Conservation (phyloP, 129 eudicot genomes). For the Flaveria bidentis region DNA sequence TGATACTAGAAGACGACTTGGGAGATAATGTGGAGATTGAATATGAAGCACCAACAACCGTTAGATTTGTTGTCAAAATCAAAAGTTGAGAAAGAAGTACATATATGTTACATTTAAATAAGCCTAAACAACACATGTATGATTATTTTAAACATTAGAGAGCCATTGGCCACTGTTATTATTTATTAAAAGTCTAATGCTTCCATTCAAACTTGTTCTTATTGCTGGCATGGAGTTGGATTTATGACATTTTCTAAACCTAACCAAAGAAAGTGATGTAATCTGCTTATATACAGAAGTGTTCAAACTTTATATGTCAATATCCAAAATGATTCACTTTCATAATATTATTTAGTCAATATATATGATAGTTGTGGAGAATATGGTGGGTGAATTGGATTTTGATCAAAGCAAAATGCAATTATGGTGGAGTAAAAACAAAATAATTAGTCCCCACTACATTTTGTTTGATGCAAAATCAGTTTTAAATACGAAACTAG, state of each 20-base stretch:
- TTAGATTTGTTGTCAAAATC: conserved; percentile 29
- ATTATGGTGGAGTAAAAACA: conserved; percentile 24
- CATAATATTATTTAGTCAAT: not conserved
- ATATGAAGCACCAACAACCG: conserved; percentile 24
- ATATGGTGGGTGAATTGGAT: conserved; percentile 19
- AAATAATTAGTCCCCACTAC: not conserved
- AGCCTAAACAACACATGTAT: conserved; percentile 17
- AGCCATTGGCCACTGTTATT: conserved; percentile 10
- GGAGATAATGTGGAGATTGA: conserved; percentile 26
- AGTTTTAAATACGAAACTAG: not conserved
- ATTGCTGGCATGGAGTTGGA: conserved; percentile 37
- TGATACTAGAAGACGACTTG: not conserved
- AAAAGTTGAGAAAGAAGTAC: not conserved
- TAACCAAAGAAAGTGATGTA: conserved; percentile 37
- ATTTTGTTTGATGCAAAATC: not conserved
- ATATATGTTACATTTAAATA: not conserved
- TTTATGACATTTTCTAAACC: conserved; percentile 34
- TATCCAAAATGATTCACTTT: not conserved
- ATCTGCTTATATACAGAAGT: not conserved
- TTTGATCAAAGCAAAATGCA: conserved; percentile 15
- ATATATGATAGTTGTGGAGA: conserved; percentile 19
- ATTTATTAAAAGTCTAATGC: conserved; percentile 28
- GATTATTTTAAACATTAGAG: conserved; percentile 18
- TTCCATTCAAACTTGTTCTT: conserved; percentile 19
- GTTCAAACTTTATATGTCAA: conserved; percentile 3